Base-by-base conservation (phyloP, 2,329 filamentous ascomycete genomes). In the Colletotrichum sojae region DNA sequence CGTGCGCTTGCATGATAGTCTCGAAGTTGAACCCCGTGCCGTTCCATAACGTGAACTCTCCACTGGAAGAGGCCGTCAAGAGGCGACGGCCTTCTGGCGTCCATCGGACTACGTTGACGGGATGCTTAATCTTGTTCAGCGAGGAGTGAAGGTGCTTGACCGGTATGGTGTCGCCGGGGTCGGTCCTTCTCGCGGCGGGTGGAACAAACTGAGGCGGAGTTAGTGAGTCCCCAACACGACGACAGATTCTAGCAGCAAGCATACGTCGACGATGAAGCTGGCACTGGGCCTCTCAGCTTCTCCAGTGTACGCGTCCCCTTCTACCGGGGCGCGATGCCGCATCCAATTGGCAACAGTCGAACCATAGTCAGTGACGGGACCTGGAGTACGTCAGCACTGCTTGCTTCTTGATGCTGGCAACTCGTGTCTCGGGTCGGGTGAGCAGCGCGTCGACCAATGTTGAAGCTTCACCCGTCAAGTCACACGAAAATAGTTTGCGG, bases 1-100 rank as follows among this genome's bases (percentile, higher is more conserved):
- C 95, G 80, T 98, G 95, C 46, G 95, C 95, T 84, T 97, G 95
- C 93, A 98, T 98, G 31, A 99, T 98, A 4, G 96, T 98, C 83
- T 99, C 96, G 75, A 99, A 99, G 80, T 99, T 98, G 88, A 99
- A 99, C 25, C 94, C 95, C 51, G 95, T 98, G 71, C 96, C 96
- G 79, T 99, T 99, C 96, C 96, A 99, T 4, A 99, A 83, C 46
- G 97, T 99, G 76, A 99, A 99, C 79, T 99, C 96, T 76, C 96
- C 96, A 78, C 95, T 98, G 73, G 94, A 97, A 0, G 95, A 97
- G 22, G 94, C 96, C 0, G 96, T 98, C 78, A 99, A 86, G 65
- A 99, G 84, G 73, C 96, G 88, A 70, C 96, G 91, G 31, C 96
- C 96, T 80, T 99, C 96, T 6, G 96, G 96, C 16, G 97, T 99